Percentiles rank a stretch among this genome's conserved stretches.
Conservation (phyloP, 2,329 filamentous ascomycete genomes). For the Ophiostoma sp. region DNA sequence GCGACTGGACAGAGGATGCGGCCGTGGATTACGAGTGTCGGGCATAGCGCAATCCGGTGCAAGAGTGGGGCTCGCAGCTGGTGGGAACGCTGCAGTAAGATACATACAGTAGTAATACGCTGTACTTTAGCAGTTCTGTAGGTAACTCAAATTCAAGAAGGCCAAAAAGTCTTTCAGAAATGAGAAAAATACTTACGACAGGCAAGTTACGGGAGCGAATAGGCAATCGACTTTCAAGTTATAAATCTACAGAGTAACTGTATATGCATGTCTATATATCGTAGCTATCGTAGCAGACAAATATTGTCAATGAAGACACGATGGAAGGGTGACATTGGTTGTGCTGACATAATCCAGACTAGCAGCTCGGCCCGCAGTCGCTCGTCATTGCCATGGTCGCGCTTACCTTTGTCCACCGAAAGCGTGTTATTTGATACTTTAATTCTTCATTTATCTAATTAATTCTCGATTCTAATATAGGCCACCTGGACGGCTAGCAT, state of each 20-base stretch:
- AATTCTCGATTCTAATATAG: not conserved
- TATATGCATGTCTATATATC: too few relatives aligned
- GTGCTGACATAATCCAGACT: not conserved
- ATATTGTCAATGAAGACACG: too few relatives aligned
- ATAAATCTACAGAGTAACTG: too few relatives aligned
- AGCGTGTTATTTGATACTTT: not conserved
- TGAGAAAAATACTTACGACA: too few relatives aligned
- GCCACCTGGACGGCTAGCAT: not conserved
- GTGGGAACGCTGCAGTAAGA: not conserved
- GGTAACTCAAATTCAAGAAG: too few relatives aligned
- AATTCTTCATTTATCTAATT: not conserved
- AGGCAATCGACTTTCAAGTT: too few relatives aligned
- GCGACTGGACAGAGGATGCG: not conserved
- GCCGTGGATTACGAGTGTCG: not conserved
- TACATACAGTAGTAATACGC: not conserved
- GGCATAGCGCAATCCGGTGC: not conserved
- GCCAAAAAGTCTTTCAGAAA: too few relatives aligned
- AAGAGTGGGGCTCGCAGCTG: not conserved
- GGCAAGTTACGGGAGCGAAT: too few relatives aligned
- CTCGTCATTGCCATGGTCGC: not conserved
- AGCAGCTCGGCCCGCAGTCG: not conserved
- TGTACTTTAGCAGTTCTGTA: too few relatives aligned
- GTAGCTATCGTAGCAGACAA: too few relatives aligned
- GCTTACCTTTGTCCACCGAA: conserved; percentile 8
- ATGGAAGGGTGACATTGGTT: not conserved